These are phyloP conservation scores for Fusarium paranaense DNA, from an alignment of 2,329 filamentous ascomycete species.

Conservation along the genomic window DNA sequence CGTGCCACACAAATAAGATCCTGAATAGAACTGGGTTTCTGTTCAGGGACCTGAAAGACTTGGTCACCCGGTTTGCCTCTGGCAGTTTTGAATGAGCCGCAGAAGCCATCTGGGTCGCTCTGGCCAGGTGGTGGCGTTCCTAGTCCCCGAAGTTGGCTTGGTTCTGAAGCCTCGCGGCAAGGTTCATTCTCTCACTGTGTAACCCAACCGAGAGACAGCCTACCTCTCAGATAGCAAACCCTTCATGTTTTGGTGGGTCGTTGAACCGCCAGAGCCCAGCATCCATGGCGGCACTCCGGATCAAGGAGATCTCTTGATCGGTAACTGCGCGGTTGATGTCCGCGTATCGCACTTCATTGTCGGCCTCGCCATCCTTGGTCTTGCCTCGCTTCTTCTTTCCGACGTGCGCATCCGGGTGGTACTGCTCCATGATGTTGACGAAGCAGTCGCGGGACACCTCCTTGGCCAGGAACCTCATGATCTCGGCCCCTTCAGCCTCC, in stretches of 20 bases:
- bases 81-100: conserved; percentile 11
- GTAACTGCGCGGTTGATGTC: conserved; percentile 78
- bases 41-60: conserved; percentile 15
- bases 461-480: conserved; percentile 80
- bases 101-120: conserved; percentile 17
- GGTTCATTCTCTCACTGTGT: conserved; percentile 1
- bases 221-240: conserved; percentile 59
- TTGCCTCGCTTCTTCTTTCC: conserved; percentile 69
- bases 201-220: conserved; percentile 21
- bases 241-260: conserved; percentile 67
- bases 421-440: conserved; percentile 91
- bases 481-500: conserved; percentile 77
- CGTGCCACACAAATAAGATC: neutral
- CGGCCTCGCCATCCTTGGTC: conserved; percentile 53
- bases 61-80: conserved; percentile 8
- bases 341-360: conserved; percentile 70
- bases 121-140: conserved; percentile 28
- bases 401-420: conserved; percentile 83
- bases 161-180: conserved; percentile 15
- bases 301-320: conserved; percentile 72
- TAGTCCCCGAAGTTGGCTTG: conserved; percentile 31
- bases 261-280: conserved; percentile 85
- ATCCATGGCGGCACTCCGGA: conserved; percentile 74
- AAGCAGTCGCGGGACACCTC: conserved; percentile 81
- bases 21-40: conserved; percentile 13